Percentiles rank a stretch among this genome's conserved stretches.
Evolutionary conservation across 2,329 filamentous ascomycete species (phyloP).

Genomic region (Fusarium redolens): DNA sequence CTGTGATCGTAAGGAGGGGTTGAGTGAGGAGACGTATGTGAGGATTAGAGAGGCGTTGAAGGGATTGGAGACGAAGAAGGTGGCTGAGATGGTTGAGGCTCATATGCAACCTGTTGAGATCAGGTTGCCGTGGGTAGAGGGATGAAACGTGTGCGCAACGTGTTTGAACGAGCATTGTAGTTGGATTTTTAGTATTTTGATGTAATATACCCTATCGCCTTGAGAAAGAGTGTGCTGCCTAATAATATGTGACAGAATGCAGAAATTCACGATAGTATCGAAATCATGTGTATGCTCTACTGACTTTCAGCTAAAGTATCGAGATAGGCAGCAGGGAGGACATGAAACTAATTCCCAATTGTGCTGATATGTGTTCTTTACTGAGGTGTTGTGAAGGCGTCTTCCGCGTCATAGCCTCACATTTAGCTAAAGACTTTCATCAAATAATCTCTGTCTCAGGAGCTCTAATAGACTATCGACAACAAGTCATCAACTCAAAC

Average conservation of each 20-base stretch:
- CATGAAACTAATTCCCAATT: too few relatives aligned
- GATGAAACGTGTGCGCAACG: not conserved
- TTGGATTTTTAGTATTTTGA: slow-evolving; percentile 1
- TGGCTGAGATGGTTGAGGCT: slow-evolving; percentile 62
- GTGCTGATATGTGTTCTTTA: not conserved
- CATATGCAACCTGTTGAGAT: slow-evolving; percentile 65
- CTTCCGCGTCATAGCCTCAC: not conserved
- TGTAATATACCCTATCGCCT: slow-evolving; percentile 21
- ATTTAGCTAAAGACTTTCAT: not conserved
- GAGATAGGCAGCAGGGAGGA: not conserved
- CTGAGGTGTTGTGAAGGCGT: not conserved
- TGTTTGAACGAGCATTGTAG: not conserved
- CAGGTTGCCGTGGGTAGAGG: slow-evolving; percentile 61
- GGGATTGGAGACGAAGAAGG: slow-evolving; percentile 60
- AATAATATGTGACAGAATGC: not conserved
- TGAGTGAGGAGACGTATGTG: slow-evolving; percentile 67
- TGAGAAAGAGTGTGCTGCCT: not conserved
- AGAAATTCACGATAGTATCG: not conserved
- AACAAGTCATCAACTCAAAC: not conserved
- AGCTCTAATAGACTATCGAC: not conserved
- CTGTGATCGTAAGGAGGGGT: slow-evolving; percentile 69
- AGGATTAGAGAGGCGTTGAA: slow-evolving; percentile 65
- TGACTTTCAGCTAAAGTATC: not conserved
- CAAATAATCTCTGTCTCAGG: not conserved
- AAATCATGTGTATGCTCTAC: not conserved